Percentiles rank a stretch among this genome's conserved stretches.
These are phyloP conservation scores for Lizonia empirigonia DNA, from an alignment of 2,329 filamentous ascomycete genomes.

Conservation along the genomic window DNA sequence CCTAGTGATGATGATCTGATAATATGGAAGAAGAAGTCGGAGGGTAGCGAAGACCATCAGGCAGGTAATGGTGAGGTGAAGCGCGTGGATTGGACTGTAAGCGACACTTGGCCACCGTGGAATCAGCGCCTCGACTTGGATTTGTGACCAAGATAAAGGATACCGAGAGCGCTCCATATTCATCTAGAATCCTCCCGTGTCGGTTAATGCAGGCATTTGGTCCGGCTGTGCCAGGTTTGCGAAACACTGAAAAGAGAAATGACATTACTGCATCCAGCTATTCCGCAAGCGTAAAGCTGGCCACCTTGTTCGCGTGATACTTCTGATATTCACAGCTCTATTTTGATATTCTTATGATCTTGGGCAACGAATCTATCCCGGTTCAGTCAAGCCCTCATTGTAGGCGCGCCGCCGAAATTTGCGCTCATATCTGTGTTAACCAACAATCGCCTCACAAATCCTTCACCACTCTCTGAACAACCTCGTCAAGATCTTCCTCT, in stretches of 20 bases:
- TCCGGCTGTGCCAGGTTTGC: background rate
- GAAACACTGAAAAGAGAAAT: background rate
- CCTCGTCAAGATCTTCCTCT: conserved; percentile 40
- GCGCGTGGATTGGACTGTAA: background rate
- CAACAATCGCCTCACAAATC: conserved; percentile 10
- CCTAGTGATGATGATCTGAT: conserved; percentile 19
- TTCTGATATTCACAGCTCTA: too few relatives aligned
- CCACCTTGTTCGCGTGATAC: too few relatives aligned
- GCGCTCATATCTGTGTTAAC: background rate
- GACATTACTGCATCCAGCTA: background rate
- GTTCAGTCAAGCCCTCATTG: background rate
- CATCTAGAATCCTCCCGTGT: background rate
- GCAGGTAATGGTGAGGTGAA: background rate
- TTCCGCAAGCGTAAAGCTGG: too few relatives aligned
- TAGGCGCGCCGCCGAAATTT: too few relatives aligned
- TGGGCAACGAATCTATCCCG: background rate
- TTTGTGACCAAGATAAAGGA: background rate
- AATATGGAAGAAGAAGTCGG: conserved; percentile 9
- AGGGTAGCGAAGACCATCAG: background rate
- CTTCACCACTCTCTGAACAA: conserved; percentile 33
- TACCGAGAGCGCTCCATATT: background rate
- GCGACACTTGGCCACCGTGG: conserved; percentile 3
- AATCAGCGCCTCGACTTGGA: conserved; percentile 3
- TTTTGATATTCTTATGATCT: too few relatives aligned
- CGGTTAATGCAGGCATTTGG: background rate